Base-by-base conservation (phyloP, 192 early-diverging fungal species). In the Backusella sp. region DNA sequence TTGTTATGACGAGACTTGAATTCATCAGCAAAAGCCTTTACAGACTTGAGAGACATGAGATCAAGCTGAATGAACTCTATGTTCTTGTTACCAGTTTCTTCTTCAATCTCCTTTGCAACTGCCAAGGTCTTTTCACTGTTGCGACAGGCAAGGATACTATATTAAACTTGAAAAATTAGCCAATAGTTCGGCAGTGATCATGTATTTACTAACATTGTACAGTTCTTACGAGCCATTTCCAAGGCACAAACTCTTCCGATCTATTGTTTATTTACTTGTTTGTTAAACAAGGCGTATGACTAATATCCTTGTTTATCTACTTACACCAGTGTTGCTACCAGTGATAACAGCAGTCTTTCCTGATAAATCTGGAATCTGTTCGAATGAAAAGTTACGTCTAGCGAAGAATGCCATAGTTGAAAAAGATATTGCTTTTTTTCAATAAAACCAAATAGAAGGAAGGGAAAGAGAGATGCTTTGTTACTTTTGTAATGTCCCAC, bases 271-370 rank as follows among this genome's bases (percentile, higher is more conserved):
- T 23, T 49, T 49, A 49, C 21, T 49, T n/a, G 19, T 49, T 49
- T n/a, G 19, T 21, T 49, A 62, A 23, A 14, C 26, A 23, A 62
- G 21, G 21, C 12, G 5, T 11, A 6, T n/a, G 19, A 2, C 19
- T 21, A 44, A 56, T 9, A 62, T 28, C 21, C 26, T 14, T 35
- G 23, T 15, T n/a, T 66, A 52, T 39, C 19, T 39, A 49, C 78
- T 76, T 79, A 73, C 74, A 72, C 88, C 88, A 12, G 79, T 59
- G 49, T 84, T 87, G 11, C 78, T 82, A 9, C 88, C 88, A 26
- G 85, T 88, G 6, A 88, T 79, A 32, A 88, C 76, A 30, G 82
- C 80, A 32, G 81, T 72, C 66, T 84, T 87, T 26, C 80, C 82
- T 3, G 73, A 62, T 21, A 84, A 75, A 52, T 82, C 76, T 30